Evolutionary conservation across 176 grass and related monocot genomes (phyloP), one percentile per base, ranked within the genome.

Genomic region (Oryza longistaminata): DNA sequence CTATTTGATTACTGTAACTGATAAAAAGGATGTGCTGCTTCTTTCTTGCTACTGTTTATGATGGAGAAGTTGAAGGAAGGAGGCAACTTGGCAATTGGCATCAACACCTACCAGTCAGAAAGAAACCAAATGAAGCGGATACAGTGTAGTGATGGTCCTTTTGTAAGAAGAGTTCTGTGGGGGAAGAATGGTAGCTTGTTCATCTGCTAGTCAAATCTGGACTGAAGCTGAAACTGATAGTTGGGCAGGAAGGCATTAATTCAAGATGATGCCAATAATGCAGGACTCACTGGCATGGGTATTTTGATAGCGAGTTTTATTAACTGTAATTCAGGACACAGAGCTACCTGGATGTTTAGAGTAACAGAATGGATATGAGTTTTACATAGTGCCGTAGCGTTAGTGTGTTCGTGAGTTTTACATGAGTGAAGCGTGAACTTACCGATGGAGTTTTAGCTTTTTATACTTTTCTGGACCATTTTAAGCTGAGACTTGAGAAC

Each of bases 181-280:
- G 19, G 27, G 16, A 5, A 39, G 72, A 25, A 33, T 1, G 8
- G 39, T 9, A 55, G 61, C 25, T 80, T 26, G 82, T 29, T 27
- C 82, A 84, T 76, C 71, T 76, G n/a, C 27, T 24, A 53, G 71
- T 75, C 81, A 67, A 83, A 66, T 42, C 24, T 61, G 7, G 7
- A 40, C 2, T 40, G 39, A 40, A 9, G 39, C 39, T 40, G 7
- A 40, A 40, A 40, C 39, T 40, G 39, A 37, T 37, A 40, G 39
- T 40, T 40, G 39, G 55, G 21, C 7, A 8, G 22, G 21, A 61
- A 61, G 55, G 17, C 55, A 9, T 22, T 55, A 55, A 17, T 61
- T 19, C 55, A 61, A 22, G 55, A 2, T 61, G 55, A 8, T 61
- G 19, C 6, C 17, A 61, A n/a, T 60, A 60, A n/a, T 61, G 21